Evolutionary conservation across 2,329 filamentous ascomycete species (phyloP), one percentile per base, ranked within the genome.

Genomic region (Colletotrichum lini): DNA sequence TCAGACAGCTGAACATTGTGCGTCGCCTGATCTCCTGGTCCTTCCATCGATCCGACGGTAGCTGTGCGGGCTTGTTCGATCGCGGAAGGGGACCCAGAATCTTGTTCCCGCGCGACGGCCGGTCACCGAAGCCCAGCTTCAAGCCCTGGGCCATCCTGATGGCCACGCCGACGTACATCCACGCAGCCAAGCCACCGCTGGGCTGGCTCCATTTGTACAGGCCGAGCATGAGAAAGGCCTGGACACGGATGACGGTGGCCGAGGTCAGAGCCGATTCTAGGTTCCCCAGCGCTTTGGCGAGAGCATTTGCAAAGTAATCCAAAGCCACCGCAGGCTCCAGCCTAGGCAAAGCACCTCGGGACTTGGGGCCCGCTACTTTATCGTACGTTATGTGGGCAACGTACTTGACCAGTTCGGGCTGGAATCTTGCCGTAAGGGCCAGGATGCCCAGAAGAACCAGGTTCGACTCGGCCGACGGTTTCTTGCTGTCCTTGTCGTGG

Each of bases 1-100:
- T 90, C 70, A 93, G 90, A 76, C 92, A 93, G 75, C 92, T 93
- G 83, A 92, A 94, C 83, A 94, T 92, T 0, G 92, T 93, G 8
- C 93, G 87, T 35, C 92, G 85, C 71, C 87, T 84, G 15, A 91
- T 87, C 78, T 94, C 92, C 68, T 89, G 77, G 64, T 75, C 73
- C 73, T 53, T 86, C 79, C 45, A 79, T 73, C 56, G 78, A 68
- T 52, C 76, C 12, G 60, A 53, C 2, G 57, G 50, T n/a, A 60
- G 15, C 12, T 52, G 53, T 21, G 58, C 26, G 73, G 62, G 23
- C 74, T 59, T 64, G 50, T 73, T 71, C 73, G 21, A 70, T 66
- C 44, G 75, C 72, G 35, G 73, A 15, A 38, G 26, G 16, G 50
- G 30, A 3, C 47, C 47, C 5, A 35, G 35, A 30, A 3, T 23